A percentile compares a stretch with the other conserved stretches of the same genome.
phyloP scores from a whole-genome alignment of 2,329 filamentous ascomycete species.

The Clarireedia sp. region DNA sequence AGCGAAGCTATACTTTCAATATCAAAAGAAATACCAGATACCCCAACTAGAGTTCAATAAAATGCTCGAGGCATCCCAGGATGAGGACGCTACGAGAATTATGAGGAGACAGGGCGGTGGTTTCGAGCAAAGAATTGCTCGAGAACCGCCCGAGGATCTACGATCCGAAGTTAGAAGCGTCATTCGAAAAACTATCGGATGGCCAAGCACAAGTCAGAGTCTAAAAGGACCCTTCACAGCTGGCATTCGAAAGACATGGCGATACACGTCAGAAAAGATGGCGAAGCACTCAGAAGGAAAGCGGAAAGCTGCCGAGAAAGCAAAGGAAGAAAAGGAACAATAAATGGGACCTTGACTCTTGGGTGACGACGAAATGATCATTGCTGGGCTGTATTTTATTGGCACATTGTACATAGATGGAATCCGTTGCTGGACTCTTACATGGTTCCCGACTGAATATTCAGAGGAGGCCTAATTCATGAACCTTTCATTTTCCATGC shows the following conservation, averaged over 20 bases:
- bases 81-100: constrained; percentile 62
- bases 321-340: constrained; percentile 1
- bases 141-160: constrained; percentile 59
- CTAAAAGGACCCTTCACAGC: constrained; percentile 77
- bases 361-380: not conserved
- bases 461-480: not conserved
- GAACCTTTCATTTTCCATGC: too few species aligned
- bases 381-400: constrained; percentile 2
- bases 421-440: not conserved
- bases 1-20: constrained; percentile 86
- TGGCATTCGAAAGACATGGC: constrained; percentile 59
- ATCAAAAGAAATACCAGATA: constrained; percentile 83
- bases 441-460: not conserved
- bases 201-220: constrained; percentile 85
- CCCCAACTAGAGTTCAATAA: constrained; percentile 74
- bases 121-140: constrained; percentile 80
- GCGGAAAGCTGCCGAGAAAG: constrained; percentile 17
- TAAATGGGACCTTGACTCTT: not conserved
- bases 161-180: constrained; percentile 62
- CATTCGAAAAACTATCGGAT: constrained; percentile 81
- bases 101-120: constrained; percentile 68
- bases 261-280: constrained; percentile 78
- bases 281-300: constrained; percentile 45
- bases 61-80: constrained; percentile 71
- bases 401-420: constrained; percentile 4